Conservation (phyloP, 2,329 filamentous ascomycete species). For the Alternaria brassicicola region DNA sequence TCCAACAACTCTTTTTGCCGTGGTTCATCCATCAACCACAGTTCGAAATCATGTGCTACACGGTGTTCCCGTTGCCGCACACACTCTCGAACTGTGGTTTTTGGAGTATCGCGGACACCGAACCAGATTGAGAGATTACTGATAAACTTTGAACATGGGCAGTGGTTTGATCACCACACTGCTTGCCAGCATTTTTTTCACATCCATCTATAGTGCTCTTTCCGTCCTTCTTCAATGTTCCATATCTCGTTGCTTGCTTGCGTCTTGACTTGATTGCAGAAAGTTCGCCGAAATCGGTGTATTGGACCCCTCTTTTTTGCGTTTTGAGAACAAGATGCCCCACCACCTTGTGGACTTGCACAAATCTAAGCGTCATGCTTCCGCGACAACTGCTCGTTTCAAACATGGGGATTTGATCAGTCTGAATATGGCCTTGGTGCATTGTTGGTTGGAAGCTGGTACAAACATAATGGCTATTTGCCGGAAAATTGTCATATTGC, state of each 20-base stretch:
- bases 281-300: not conserved
- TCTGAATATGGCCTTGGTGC: too few species aligned
- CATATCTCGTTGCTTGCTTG: not conserved
- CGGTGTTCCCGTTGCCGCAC: not conserved
- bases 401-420: not conserved
- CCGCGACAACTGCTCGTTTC: not conserved
- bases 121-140: too few species aligned
- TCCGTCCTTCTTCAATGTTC: not conserved
- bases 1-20: not conserved
- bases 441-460: too few species aligned
- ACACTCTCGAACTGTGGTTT: too few species aligned
- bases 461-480: not conserved
- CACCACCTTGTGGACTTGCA: conserved; percentile 2
- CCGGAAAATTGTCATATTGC: not conserved
- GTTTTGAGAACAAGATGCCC: conserved; percentile 2
- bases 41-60: not conserved
- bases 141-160: too few species aligned
- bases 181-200: too few species aligned
- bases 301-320: conserved; percentile 3
- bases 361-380: conserved; percentile 15
- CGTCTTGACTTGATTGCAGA: not conserved
- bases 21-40: not conserved
- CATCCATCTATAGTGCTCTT: not conserved
- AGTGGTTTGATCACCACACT: too few species aligned
- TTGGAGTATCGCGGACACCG: too few species aligned